Evolutionary conservation across 2,329 filamentous ascomycete species (phyloP).

Genomic region (Cordyceps pruinosa): DNA sequence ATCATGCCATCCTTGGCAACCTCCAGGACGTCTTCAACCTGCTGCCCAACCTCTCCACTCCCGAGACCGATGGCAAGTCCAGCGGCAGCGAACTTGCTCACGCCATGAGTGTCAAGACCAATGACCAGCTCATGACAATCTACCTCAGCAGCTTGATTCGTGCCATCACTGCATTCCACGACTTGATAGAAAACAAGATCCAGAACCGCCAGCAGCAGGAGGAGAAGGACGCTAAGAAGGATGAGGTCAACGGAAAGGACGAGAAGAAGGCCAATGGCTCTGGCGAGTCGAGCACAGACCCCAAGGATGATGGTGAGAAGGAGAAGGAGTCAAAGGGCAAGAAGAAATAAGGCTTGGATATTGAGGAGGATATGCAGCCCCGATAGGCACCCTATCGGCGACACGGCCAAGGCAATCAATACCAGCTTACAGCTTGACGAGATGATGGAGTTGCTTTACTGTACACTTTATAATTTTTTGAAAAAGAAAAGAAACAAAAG

Average conservation of each 20-base stretch:
- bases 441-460: neutral
- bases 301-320: conserved; percentile 45
- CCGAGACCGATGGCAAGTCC: conserved; percentile 57
- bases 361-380: neutral
- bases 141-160: conserved; percentile 95
- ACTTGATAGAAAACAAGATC: conserved; percentile 99
- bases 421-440: neutral
- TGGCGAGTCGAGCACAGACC: conserved; percentile 34
- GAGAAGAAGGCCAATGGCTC: conserved; percentile 48
- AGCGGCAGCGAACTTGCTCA: conserved; percentile 82
- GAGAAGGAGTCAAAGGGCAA: conserved; percentile 50
- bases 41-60: conserved; percentile 87
- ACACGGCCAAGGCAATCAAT: neutral
- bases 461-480: conserved; percentile 8
- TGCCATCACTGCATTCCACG: conserved; percentile 97
- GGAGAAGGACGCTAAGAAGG: conserved; percentile 84
- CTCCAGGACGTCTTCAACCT: conserved; percentile 99
- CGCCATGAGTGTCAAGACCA: conserved; percentile 98
- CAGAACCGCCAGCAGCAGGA: conserved; percentile 97
- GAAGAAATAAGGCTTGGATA: conserved; percentile 31
- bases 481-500: neutral
- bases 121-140: conserved; percentile 97
- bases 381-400: neutral
- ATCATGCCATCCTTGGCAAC: conserved; percentile 94
- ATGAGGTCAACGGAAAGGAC: conserved; percentile 54